These are phyloP conservation scores for Leishmania turanica DNA, from an alignment of 208 protist genomes.

Conservation along the genomic window DNA sequence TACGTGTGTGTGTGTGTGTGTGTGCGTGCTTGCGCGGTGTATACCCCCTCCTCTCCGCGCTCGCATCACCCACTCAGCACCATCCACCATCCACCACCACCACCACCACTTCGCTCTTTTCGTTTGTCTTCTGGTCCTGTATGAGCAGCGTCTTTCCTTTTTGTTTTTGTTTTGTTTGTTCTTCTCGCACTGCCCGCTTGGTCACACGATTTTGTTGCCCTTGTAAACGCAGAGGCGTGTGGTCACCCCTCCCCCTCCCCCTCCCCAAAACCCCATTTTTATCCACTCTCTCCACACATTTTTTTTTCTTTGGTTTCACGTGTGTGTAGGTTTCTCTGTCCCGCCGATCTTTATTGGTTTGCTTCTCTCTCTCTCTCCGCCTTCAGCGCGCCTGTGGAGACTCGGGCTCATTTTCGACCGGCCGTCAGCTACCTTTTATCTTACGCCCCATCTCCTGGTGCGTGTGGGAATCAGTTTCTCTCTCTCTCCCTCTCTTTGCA, in stretches of 20 bases:
- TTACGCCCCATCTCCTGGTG: not conserved
- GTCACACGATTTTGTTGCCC: not conserved
- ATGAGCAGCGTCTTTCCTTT: not conserved
- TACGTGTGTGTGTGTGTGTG: no score
- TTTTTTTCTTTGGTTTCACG: not conserved
- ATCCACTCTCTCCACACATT: no score
- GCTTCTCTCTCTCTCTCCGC: not conserved
- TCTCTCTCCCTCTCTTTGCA: not conserved
- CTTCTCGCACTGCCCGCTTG: not conserved
- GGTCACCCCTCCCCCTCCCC: not conserved
- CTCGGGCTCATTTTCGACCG: not conserved
- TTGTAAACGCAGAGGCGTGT: not conserved
- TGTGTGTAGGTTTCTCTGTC: not conserved
- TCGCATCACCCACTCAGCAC: not conserved
- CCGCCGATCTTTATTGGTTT: not conserved
- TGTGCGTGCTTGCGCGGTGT: not conserved
- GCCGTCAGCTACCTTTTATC: not conserved
- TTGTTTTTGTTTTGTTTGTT: conserved; percentile 7
- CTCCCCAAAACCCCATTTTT: not conserved
- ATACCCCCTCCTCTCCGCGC: not conserved
- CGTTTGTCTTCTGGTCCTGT: not conserved
- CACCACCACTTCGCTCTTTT: not conserved
- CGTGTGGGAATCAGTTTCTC: not conserved
- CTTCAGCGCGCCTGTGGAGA: not conserved
- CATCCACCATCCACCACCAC: not conserved